Evolutionary conservation across 176 grass and related monocot species (phyloP), one percentile per base, ranked within the genome.

Genomic region (Microstegium vimineum): DNA sequence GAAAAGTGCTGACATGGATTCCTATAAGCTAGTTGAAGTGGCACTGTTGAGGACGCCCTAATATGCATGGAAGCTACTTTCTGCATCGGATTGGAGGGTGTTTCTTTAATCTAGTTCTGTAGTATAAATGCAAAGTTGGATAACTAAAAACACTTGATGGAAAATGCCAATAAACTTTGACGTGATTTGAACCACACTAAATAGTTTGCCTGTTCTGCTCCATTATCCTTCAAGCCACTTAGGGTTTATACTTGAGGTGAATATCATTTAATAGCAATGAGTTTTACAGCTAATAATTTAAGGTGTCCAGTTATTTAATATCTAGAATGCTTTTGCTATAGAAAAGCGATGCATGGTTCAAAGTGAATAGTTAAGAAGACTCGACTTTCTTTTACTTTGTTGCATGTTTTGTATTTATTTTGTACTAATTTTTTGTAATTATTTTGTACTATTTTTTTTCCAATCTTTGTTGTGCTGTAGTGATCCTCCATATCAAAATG

Each of bases 401-500:
- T 30, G 22, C 27, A 67, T 84, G 15, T 77, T 42, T n/a, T 87
- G 20, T 32, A 45, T 57, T 74, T 82, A 11, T 76, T 51, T 67
- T 37, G 1, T 76, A 25, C 42, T 51, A 51, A 8, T 46, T 28
- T 76, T 42, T n/a, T 87, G 20, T 32, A 45, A 66, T 74, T 82
- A 11, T 76, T 51, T 67, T 37, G 1, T 76, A 25, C 42, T 51
- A 51, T 5, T 46, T 28, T 76, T n/a, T n/a, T 72, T 34, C 22
- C 22, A 65, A 66, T 59, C 22, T 78, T 23, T 83, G 73, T 57
- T 65, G 3, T 79, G 8, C 16, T 20, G 45, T 36, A 36, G n/a
- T 79, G 11, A 66, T 61, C 30, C 17, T 74, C 31, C 69, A 80
- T 74, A 45, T 80, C 37, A 34, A 73, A 78, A 79, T 78, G 52